Base-by-base conservation (phyloP, 2,329 filamentous ascomycete genomes). In the Botrytis fragariae region DNA sequence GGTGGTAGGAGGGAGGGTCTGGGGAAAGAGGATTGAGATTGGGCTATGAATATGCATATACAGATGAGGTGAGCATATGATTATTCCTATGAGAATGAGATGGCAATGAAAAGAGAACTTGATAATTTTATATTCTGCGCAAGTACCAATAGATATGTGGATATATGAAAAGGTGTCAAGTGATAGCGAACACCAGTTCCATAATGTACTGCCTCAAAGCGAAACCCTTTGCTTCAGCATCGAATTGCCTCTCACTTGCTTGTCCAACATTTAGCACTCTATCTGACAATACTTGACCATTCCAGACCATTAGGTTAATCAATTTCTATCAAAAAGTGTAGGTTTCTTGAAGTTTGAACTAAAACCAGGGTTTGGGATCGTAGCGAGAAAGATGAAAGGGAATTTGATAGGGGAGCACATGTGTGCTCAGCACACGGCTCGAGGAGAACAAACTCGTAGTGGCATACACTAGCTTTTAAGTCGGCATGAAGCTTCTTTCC, bases 81-180 rank as follows among this genome's bases (percentile, higher is more conserved):
- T 0, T 51, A 6, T 2, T 7, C 14, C 1, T 7, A 6, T 29
- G 6, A 4, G 6, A 29, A 18, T 8, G 3, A 54, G 2, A 29
- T 29, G 0, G 14, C 1, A 29, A 54, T n/a, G n/a, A 8, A n/a
- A 8, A 14, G 14, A 29, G 10, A 29, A n/a, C 14, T 54, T 54
- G 51, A 29, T 0, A 2, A 29, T 54, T 54, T 16, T 2, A 0
- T 2, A 29, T 54, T 54, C 3, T 0, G 51, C 14, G 3, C 0
- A 9, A 16, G 3, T 29, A 29, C 14, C 1, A 9, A 2, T 14
- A 18, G n/a, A n/a, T 14, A 54, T 29, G 51, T 29, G 1, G 29
- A 29, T 8, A 0, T 2, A 18, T 5, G n/a, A 29, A 18, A 54
- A 14, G 14, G 3, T 29, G 51, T 54, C 14, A 18, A 54, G 51